These are phyloP conservation scores for Trichocomaceae sp. DNA, from an alignment of 2,329 filamentous ascomycete genomes.

Conservation along the genomic window DNA sequence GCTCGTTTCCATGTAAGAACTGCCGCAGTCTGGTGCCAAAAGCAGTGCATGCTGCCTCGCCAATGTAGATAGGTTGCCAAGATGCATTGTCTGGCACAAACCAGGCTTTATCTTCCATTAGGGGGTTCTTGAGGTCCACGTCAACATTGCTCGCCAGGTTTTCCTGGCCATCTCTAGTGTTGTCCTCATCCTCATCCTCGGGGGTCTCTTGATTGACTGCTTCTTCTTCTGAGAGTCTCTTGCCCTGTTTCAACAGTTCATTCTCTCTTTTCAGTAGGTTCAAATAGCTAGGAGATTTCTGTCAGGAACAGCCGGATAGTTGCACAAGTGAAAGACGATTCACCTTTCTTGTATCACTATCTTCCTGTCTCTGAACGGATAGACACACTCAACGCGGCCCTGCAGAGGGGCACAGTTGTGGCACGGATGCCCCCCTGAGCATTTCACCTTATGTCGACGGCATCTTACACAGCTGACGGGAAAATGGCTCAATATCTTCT, in stretches of 20 bases:
- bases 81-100: constrained; percentile 14
- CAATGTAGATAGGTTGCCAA: constrained; percentile 14
- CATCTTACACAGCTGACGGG: constrained; percentile 12
- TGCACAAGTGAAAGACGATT: neutral
- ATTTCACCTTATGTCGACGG: constrained; percentile 14
- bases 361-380: constrained; percentile 14
- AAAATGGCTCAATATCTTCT: neutral
- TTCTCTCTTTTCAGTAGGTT: constrained; percentile 12
- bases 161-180: neutral
- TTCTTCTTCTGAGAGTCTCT: constrained; percentile 2
- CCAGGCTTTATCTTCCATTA: constrained; percentile 15
- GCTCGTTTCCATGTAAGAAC: constrained; percentile 13
- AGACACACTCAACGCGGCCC: constrained; percentile 12
- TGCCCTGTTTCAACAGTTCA: constrained; percentile 2
- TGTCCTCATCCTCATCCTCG: neutral
- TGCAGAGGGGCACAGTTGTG: constrained; percentile 12
- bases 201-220: constrained; percentile 3
- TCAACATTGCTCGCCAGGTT: constrained; percentile 6
- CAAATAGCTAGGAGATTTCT: constrained; percentile 4
- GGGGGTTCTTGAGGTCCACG: constrained; percentile 13
- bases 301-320: neutral
- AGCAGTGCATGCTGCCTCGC: constrained; percentile 14
- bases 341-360: constrained; percentile 13
- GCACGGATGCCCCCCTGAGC: constrained; percentile 13
- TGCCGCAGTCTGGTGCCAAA: constrained; percentile 15